Evolutionary conservation across 2,329 filamentous ascomycete genomes (phyloP), one percentile per base, ranked within the genome.

Genomic region (Blastomyces gilchristii): DNA sequence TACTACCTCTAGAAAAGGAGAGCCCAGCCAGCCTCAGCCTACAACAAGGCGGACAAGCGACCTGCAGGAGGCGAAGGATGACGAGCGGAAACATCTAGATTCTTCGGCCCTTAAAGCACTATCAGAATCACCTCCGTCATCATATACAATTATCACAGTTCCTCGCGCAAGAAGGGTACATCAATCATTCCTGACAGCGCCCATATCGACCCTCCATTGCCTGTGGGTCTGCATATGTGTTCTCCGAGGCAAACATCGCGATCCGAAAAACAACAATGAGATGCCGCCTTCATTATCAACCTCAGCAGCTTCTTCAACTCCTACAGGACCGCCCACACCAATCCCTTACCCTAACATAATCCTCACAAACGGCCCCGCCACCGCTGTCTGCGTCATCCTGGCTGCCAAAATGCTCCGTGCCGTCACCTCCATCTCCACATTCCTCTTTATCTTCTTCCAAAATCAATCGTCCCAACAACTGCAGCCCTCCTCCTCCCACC

Each of bases 331-430:
- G 9, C 11, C 16, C 53, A 3, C 45, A 41, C 5, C 45, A n/a
- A 9, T 45, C 61, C 72, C 67, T 18, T 86, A 84, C 64, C 92
- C 91, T 0, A 86, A 90, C 69, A 76, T 93, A 1, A 87, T 97
- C 62, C 78, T 95, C 62, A 91, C 88, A 60, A 97, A 97, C 71
- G 93, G 93, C 0, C 93, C 93, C 0, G 93, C 88, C 0, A 96
- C 91, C 0, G 90, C 87, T 0, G 90, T 96, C 65, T 87, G 96
- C 45, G 80, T 96, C 58, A 74, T 88, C 3, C 71, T 87, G 2
- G 83, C 84, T 0, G 78, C 80, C 0, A 74, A 83, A 2, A 58
- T 85, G 16, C 69, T 89, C 60, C 80, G 82, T n/a, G 80, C 84
- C 69, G 78, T 82, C 64, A 70, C 80, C 50, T 70, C 54, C 25